Base-by-base conservation (phyloP, 2,329 filamentous ascomycete species). In the Talaromyces pinophilus region DNA sequence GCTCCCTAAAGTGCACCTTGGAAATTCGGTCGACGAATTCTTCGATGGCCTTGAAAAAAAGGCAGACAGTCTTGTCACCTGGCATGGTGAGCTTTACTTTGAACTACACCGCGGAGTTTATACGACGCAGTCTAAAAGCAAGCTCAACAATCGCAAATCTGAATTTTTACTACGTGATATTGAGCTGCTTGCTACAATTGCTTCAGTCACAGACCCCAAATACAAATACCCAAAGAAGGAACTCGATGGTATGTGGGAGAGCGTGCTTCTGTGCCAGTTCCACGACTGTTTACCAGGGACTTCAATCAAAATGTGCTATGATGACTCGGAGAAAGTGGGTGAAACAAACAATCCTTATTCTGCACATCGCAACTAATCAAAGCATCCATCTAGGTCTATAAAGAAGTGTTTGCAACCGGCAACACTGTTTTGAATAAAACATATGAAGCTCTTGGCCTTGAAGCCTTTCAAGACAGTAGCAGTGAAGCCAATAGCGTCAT, bases 21-120 rank as follows among this genome's bases (percentile, higher is more conserved):
- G 93, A 44, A 86, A 88, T 64, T 93, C 91, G 1, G 94, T 97
- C 17, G 94, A 99, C 67, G 92, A 97, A 72, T 98, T 98, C 83
- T 98, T 97, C 75, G 91, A 91, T 71, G 86, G 86, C 60, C 83
- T 99, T 3, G 90, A 96, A 77, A 87, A 90, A 79, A 96, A 93
- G 80, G 88, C 88, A 33, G 82, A 82, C 40, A 78, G 83, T 22
- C 89, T 97, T 64, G 92, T 93, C 30, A 98, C 95, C 1, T 99
- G 95, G 95, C 97, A 97, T 76, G 95, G 95, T 52, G 95, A 99
- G 81, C 85, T 99, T 10, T 99, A 99, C 81, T 97, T 99, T 77
- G 95, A 99, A 80, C 86, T 99, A 57, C 95, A 99, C 77, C 91
- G 95, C 67, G 95, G 95, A 63, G 97, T 93, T 11, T 98, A 98